Percentiles rank a stretch among this genome's conserved stretches.
These are phyloP conservation scores for Yamadazyma oceani DNA, from an alignment of 1,139 yeast genomes.

Conservation along the genomic window DNA sequence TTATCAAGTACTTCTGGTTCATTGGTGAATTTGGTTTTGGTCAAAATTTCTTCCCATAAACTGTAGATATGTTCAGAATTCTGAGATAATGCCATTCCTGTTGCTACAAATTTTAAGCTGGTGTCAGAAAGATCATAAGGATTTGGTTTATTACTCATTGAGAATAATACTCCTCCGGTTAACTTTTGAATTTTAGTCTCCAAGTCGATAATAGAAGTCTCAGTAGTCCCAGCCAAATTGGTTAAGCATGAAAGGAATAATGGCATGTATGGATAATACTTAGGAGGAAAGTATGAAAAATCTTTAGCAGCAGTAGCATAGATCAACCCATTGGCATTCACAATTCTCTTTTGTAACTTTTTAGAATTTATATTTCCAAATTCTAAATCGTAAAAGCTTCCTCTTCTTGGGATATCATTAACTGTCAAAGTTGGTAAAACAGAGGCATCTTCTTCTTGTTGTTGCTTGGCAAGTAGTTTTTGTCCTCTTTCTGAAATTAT, in stretches of 20 bases:
- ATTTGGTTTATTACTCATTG: constrained; percentile 55
- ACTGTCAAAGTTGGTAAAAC: constrained; percentile 77
- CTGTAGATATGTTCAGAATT: constrained; percentile 61
- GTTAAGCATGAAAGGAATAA: constrained; percentile 79
- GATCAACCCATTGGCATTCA: constrained; percentile 74
- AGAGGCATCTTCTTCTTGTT: constrained; percentile 68
- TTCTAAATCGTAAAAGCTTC: constrained; percentile 38
- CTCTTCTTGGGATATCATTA: constrained; percentile 65
- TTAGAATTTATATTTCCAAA: constrained; percentile 23
- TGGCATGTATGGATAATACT: constrained; percentile 68
- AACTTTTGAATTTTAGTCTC: constrained; percentile 80
- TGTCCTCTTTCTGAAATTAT: constrained; percentile 60
- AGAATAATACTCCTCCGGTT: constrained; percentile 82
- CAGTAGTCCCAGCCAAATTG: constrained; percentile 73
- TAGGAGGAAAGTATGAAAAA: constrained; percentile 56
- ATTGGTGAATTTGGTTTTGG: constrained; percentile 61
- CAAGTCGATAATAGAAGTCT: constrained; percentile 70
- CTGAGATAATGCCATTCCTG: constrained; percentile 73
- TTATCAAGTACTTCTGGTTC: constrained; percentile 55
- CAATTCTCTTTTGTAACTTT: constrained; percentile 47
- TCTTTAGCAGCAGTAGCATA: constrained; percentile 64
- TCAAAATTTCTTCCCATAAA: constrained; percentile 66
- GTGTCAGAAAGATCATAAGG: constrained; percentile 49
- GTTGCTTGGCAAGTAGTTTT: constrained; percentile 61
- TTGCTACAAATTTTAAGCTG: constrained; percentile 49